Evolutionary conservation across 2,329 filamentous ascomycete genomes (phyloP).

Genomic region (Basipetospora sp.): DNA sequence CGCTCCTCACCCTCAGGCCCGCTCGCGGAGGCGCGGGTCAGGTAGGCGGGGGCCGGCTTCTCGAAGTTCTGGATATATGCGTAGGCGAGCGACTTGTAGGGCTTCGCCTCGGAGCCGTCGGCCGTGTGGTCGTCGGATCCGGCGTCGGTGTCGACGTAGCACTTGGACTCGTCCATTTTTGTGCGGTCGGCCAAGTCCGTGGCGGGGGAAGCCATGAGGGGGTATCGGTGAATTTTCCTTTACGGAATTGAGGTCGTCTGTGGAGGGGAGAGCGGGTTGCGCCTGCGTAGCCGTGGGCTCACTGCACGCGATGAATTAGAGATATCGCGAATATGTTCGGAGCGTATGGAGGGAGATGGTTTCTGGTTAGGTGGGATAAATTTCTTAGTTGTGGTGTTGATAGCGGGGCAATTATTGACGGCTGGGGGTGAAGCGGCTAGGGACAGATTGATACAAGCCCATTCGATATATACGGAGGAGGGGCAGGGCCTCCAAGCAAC

Average conservation of each 20-base stretch:
- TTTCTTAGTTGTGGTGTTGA: constrained; percentile 6
- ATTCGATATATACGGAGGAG: too few relatives aligned
- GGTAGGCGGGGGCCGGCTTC: constrained; percentile 44
- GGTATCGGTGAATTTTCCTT: neutral
- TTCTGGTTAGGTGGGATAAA: constrained; percentile 2
- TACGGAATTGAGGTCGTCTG: too few relatives aligned
- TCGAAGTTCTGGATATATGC: constrained; percentile 60
- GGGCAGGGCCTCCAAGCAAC: too few relatives aligned
- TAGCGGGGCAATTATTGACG: constrained; percentile 8
- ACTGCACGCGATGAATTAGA: too few relatives aligned
- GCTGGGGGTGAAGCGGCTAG: too few relatives aligned
- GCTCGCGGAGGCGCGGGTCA: constrained; percentile 52
- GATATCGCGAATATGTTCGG: neutral
- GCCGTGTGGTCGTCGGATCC: constrained; percentile 56
- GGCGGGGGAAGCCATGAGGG: constrained; percentile 25
- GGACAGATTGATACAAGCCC: too few relatives aligned
- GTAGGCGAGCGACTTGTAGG: constrained; percentile 68
- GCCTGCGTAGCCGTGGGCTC: too few relatives aligned
- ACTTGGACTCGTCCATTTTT: constrained; percentile 28
- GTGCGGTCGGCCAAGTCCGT: constrained; percentile 37
- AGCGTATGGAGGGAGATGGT: neutral
- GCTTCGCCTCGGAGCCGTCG: constrained; percentile 54
- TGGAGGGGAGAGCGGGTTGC: too few relatives aligned
- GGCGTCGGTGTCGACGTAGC: constrained; percentile 69
- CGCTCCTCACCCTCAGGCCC: constrained; percentile 49